These are phyloP conservation scores for Malassezia furfur DNA, from an alignment of 1,284 basidiomycete genomes.

Conservation along the genomic window DNA sequence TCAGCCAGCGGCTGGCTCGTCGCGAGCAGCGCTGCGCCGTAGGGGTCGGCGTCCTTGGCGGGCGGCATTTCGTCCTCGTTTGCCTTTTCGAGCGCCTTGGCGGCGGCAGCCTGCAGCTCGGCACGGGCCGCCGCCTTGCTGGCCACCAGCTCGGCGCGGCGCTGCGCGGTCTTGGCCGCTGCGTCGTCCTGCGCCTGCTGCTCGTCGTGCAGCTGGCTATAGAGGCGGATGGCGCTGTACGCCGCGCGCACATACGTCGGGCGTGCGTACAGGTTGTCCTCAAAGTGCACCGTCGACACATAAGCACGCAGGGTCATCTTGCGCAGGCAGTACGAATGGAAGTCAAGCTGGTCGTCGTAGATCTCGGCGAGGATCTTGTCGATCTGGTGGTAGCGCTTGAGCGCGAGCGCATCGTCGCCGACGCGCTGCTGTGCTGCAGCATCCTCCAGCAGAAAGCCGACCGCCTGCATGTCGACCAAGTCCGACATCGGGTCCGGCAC, in stretches of 20 bases:
- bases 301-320: slow-evolving; percentile 82
- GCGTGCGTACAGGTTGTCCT: slow-evolving; percentile 67
- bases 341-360: slow-evolving; percentile 96
- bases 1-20: slow-evolving; percentile 57
- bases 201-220: slow-evolving; percentile 51
- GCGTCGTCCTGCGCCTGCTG: slow-evolving; percentile 27
- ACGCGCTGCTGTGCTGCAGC: slow-evolving; percentile 62
- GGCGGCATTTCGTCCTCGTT: slow-evolving; percentile 51
- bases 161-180: slow-evolving; percentile 14
- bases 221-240: slow-evolving; percentile 63
- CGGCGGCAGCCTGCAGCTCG: slow-evolving; percentile 12
- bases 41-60: slow-evolving; percentile 46
- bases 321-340: slow-evolving; percentile 87
- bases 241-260: slow-evolving; percentile 68
- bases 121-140: slow-evolving; percentile 28
- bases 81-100: slow-evolving; percentile 18
- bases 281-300: slow-evolving; percentile 67
- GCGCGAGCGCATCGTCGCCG: slow-evolving; percentile 65
- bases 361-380: slow-evolving; percentile 76
- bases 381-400: slow-evolving; percentile 75
- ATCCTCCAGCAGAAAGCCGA: slow-evolving; percentile 77
- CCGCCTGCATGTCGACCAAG: slow-evolving; percentile 89
- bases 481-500: slow-evolving; percentile 67
- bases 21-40: slow-evolving; percentile 24
- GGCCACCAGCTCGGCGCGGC: slow-evolving; percentile 8